Evolutionary conservation across 2,329 filamentous ascomycete species (phyloP).

Genomic region (Pseudocercospora musae): DNA sequence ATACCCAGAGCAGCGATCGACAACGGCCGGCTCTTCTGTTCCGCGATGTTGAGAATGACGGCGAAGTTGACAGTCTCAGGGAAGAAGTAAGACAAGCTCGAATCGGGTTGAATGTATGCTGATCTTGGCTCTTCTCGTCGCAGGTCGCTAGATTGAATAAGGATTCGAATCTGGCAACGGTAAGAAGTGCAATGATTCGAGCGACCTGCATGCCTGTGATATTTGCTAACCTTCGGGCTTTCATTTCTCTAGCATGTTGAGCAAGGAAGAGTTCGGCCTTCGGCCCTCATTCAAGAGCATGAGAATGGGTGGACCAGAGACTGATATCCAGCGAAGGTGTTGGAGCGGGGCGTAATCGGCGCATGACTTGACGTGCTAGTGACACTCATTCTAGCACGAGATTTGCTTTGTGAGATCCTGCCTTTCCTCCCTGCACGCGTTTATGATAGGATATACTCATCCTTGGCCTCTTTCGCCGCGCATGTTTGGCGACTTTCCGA

Average conservation of each 20-base stretch:
- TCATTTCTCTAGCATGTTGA: constrained; percentile 30
- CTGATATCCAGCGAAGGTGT: neutral
- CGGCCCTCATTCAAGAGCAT: constrained; percentile 17
- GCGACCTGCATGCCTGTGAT: neutral
- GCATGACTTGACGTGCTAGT: neutral
- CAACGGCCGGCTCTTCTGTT: constrained; percentile 26
- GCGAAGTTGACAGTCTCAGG: constrained; percentile 29
- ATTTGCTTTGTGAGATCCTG: constrained; percentile 5
- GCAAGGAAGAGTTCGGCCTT: constrained; percentile 19
- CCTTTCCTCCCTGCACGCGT: constrained; percentile 45
- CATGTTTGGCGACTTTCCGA: constrained; percentile 49
- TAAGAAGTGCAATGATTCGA: neutral
- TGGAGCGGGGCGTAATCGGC: neutral
- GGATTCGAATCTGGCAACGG: neutral
- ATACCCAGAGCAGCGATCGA: constrained; percentile 1
- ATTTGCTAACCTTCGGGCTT: neutral
- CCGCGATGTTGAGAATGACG: constrained; percentile 26
- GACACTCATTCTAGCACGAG: neutral
- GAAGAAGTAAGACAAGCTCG: constrained; percentile 34
- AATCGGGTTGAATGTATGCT: constrained; percentile 1
- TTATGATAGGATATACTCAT: constrained; percentile 54
- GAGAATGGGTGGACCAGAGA: constrained; percentile 14
- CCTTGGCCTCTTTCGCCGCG: constrained; percentile 57
- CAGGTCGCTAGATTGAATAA: neutral
- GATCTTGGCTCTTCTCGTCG: too few species aligned